These are phyloP conservation scores for Hypomyces perniciosus DNA, from an alignment of 2,329 filamentous ascomycete genomes.

Conservation along the genomic window DNA sequence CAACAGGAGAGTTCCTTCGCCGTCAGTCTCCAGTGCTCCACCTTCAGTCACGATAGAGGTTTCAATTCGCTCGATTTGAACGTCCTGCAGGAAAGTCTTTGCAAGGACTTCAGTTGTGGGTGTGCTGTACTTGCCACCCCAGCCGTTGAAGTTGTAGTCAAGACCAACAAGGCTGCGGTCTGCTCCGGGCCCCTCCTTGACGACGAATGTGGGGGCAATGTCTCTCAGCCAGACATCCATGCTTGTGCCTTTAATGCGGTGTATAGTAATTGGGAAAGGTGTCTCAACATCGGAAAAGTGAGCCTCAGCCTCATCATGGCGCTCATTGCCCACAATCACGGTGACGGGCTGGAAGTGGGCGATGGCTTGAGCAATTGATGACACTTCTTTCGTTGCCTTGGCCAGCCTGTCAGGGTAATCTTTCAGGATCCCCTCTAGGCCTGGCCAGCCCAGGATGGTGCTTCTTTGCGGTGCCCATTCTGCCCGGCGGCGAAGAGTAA, in stretches of 20 bases:
- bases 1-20: slow-evolving; percentile 22
- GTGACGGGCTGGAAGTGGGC: slow-evolving; percentile 23
- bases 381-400: slow-evolving; percentile 19
- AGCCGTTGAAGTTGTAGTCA: slow-evolving; percentile 25
- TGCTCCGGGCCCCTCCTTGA: neutral
- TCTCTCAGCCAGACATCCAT: slow-evolving; percentile 25
- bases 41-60: slow-evolving; percentile 19
- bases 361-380: slow-evolving; percentile 19
- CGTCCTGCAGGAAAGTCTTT: slow-evolving; percentile 1
- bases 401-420: slow-evolving; percentile 2
- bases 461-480: slow-evolving; percentile 13
- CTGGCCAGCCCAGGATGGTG: slow-evolving; percentile 14
- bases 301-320: slow-evolving; percentile 11
- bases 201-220: slow-evolving; percentile 20
- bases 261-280: slow-evolving; percentile 8
- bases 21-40: slow-evolving; percentile 23
- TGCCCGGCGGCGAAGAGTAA: slow-evolving; percentile 8
- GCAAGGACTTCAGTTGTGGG: slow-evolving; percentile 14
- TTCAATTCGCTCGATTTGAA: neutral
- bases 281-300: slow-evolving; percentile 6
- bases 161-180: slow-evolving; percentile 14
- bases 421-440: slow-evolving; percentile 1
- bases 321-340: slow-evolving; percentile 15
- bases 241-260: slow-evolving; percentile 8
- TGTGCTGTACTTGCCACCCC: slow-evolving; percentile 19